Evolutionary conservation across 2,329 filamentous ascomycete species (phyloP), one percentile per base, ranked within the genome.

Genomic region (Ophiostoma angusticollis): DNA sequence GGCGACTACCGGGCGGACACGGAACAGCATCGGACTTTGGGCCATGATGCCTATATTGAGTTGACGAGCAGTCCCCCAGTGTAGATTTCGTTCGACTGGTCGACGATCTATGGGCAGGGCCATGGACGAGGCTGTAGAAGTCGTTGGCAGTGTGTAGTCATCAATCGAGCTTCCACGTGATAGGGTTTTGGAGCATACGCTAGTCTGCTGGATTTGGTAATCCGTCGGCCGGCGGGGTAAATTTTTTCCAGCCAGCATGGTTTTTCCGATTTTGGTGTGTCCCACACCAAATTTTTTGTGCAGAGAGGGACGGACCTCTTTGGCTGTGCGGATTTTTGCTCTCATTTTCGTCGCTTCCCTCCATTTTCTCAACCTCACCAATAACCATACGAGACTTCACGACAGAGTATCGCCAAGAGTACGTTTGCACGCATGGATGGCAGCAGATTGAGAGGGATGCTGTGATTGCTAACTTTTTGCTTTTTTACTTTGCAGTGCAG

Each of bases 401-500:
- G 45, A 39, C 39, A 35, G n/a, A n/a, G 35, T 44, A 43, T 47
- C 47, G 46, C 39, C 42, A 50, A 49, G 49, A 50, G 49, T 50
- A 43, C 40, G 48, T 49, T 31, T 32, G n/a, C 13, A n/a, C n/a
- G 14, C 29, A 28, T 9, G 9, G 21, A 17, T 31, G 9, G 19
- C 12, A 25, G 16, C 24, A 21, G 5, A 12, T 11, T n/a, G 16
- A 19, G 2, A 14, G 8, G 16, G 31, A 25, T 21, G 27, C 12
- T 5, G 0, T 7, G 14, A n/a, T 34, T 40, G 21, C 37, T 40
- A 35, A 33, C 22, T 22, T 32, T 30, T 17, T 24, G 29, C 21
- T 37, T 13, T 35, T 38, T 31, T 25, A 18, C 35, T 18, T 34
- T 32, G 57, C 53, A 89, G 84, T 91, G 84, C 84, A 91, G 79